phyloP scores from a whole-genome alignment of 129 eudicot species.

The Ambrosia artemisiifolia region DNA sequence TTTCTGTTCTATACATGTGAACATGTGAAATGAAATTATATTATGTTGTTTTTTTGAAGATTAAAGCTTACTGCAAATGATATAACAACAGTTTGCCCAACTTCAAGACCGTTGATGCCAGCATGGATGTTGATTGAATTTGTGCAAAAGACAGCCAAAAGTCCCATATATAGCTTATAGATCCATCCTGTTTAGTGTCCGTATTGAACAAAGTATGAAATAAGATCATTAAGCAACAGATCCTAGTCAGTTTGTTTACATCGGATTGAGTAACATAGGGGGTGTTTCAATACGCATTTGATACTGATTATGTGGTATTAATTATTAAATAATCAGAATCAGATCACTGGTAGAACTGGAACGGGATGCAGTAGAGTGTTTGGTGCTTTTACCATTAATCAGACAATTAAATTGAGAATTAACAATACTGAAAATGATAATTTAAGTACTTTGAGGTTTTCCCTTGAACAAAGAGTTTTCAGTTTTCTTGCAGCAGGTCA shows the following conservation, averaged over 20 bases:
- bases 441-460: neutral
- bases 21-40: constrained; percentile 4
- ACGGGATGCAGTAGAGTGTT: neutral
- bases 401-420: neutral
- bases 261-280: neutral
- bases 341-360: neutral
- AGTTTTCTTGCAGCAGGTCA: neutral
- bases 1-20: constrained; percentile 11
- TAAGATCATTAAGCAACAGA: constrained; percentile 11
- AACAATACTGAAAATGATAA: neutral
- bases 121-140: constrained; percentile 97
- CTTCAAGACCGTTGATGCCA: constrained; percentile 98
- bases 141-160: constrained; percentile 95
- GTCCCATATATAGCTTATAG: constrained; percentile 90
- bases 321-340: neutral
- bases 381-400: neutral
- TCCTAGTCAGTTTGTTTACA: constrained; percentile 13
- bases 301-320: neutral
- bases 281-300: neutral
- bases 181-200: constrained; percentile 66
- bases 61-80: constrained; percentile 81
- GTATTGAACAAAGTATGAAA: constrained; percentile 13
- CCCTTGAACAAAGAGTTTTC: neutral
- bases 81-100: constrained; percentile 95
- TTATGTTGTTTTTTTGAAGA: constrained; percentile 2